Evolutionary conservation across 1,284 basidiomycete species (phyloP).

Genomic region (Cryptococcus sp.): DNA sequence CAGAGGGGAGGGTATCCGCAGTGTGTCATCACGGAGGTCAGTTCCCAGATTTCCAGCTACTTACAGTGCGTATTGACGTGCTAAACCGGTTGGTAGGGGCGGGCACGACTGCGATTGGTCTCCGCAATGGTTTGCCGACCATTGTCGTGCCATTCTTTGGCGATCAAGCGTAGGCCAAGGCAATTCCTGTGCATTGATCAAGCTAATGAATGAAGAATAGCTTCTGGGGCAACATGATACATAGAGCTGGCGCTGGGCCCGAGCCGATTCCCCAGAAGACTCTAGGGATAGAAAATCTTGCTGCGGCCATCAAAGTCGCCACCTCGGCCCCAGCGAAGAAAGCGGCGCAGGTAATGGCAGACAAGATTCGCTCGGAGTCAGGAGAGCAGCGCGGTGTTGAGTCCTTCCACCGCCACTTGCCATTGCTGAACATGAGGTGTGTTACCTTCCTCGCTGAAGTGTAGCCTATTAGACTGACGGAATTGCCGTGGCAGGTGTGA

Average conservation of each 20-base stretch:
- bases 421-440: slow-evolving; percentile 63
- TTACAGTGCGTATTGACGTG: slow-evolving; percentile 2
- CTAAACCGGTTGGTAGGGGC: slow-evolving; percentile 53
- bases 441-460: neutral
- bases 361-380: slow-evolving; percentile 61
- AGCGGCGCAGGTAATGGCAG: slow-evolving; percentile 60
- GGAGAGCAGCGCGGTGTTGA: slow-evolving; percentile 60
- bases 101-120: slow-evolving; percentile 66
- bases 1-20: slow-evolving; percentile 59
- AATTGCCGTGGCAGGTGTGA: slow-evolving; percentile 56
- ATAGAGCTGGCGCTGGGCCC: slow-evolving; percentile 65
- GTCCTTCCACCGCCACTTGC: slow-evolving; percentile 65
- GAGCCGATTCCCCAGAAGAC: slow-evolving; percentile 62
- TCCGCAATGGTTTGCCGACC: slow-evolving; percentile 66
- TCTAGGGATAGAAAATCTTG: slow-evolving; percentile 60
- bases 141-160: slow-evolving; percentile 71
- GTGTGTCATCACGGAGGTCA: slow-evolving; percentile 69
- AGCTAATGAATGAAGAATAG: slow-evolving; percentile 12
- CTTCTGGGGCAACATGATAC: slow-evolving; percentile 63
- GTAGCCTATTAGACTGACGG: neutral
- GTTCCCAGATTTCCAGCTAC: slow-evolving; percentile 5
- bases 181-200: neutral
- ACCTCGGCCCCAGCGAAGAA: slow-evolving; percentile 56
- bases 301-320: slow-evolving; percentile 60
- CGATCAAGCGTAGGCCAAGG: slow-evolving; percentile 58